A percentile compares a stretch with the other conserved stretches of the same genome.
Evolutionary conservation across 2,329 filamentous ascomycete genomes (phyloP).

Genomic region (Dendryphion nanum): DNA sequence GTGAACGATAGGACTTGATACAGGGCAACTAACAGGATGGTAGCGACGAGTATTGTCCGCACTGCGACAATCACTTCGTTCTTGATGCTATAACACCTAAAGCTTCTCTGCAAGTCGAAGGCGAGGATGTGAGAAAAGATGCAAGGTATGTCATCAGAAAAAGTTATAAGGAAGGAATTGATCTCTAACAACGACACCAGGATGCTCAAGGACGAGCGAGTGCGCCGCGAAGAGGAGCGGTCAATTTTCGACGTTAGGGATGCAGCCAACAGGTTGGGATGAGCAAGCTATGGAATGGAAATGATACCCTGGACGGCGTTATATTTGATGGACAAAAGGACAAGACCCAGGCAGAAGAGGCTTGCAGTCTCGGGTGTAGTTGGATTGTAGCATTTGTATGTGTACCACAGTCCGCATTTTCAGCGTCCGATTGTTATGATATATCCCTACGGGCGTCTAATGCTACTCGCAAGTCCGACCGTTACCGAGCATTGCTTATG

Average conservation of each 20-base stretch:
- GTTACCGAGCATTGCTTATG: constrained; percentile 20
- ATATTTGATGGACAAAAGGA: neutral
- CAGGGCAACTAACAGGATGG: neutral
- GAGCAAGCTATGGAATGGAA: neutral
- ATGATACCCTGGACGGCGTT: neutral
- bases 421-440: no score
- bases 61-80: constrained; percentile 98
- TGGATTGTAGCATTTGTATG: no score
- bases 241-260: constrained; percentile 76
- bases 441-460: no score
- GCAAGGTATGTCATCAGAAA: constrained; percentile 52
- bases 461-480: no score
- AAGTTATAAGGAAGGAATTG: no score
- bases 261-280: constrained; percentile 75
- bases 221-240: constrained; percentile 58
- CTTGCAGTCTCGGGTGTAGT: no score
- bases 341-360: no score
- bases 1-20: neutral
- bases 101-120: constrained; percentile 80
- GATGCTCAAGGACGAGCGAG: constrained; percentile 89
- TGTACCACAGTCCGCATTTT: no score
- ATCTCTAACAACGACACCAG: no score
- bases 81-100: constrained; percentile 85
- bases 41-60: constrained; percentile 95
- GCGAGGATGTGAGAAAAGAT: constrained; percentile 84